Conservation (phyloP, 1,284 basidiomycete genomes). For the Naganishia cerealis region DNA sequence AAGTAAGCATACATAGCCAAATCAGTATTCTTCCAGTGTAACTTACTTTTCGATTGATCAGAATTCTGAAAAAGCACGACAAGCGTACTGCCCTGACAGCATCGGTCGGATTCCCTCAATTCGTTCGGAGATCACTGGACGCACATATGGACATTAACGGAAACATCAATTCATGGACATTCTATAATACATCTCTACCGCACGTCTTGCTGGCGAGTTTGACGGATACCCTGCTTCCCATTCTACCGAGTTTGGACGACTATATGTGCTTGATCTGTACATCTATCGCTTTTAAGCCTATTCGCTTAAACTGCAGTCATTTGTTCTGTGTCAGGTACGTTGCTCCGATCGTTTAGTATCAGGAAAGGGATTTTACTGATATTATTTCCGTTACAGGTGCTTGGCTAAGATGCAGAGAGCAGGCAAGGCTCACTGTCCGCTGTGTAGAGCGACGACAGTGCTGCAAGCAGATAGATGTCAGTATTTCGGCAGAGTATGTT, state of each 20-base stretch:
- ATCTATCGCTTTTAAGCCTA: slow-evolving; percentile 81
- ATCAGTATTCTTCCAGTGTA: neutral
- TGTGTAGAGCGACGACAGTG: slow-evolving; percentile 78
- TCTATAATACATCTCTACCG: slow-evolving; percentile 63
- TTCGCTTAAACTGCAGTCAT: slow-evolving; percentile 79
- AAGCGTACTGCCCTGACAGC: slow-evolving; percentile 68
- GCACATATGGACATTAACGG: slow-evolving; percentile 43
- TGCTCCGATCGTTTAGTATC: neutral
- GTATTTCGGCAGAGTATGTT: slow-evolving; percentile 43
- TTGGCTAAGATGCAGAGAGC: slow-evolving; percentile 91
- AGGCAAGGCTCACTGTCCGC: slow-evolving; percentile 75
- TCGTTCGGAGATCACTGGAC: slow-evolving; percentile 50
- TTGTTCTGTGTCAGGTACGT: slow-evolving; percentile 79
- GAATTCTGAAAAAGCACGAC: slow-evolving; percentile 88
- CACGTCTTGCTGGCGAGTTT: slow-evolving; percentile 80
- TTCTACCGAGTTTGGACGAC: slow-evolving; percentile 64
- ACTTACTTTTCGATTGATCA: slow-evolving; percentile 24
- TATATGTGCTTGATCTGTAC: slow-evolving; percentile 70
- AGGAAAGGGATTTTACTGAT: neutral
- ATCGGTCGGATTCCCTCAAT: slow-evolving; percentile 53
- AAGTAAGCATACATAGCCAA: slow-evolving; percentile 56
- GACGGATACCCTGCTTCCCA: slow-evolving; percentile 76
- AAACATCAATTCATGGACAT: slow-evolving; percentile 53
- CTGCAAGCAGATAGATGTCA: slow-evolving; percentile 70
- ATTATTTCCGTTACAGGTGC: slow-evolving; percentile 59